Evolutionary conservation across 331 rosid genomes (phyloP).

Genomic region (Quercus lobata): DNA sequence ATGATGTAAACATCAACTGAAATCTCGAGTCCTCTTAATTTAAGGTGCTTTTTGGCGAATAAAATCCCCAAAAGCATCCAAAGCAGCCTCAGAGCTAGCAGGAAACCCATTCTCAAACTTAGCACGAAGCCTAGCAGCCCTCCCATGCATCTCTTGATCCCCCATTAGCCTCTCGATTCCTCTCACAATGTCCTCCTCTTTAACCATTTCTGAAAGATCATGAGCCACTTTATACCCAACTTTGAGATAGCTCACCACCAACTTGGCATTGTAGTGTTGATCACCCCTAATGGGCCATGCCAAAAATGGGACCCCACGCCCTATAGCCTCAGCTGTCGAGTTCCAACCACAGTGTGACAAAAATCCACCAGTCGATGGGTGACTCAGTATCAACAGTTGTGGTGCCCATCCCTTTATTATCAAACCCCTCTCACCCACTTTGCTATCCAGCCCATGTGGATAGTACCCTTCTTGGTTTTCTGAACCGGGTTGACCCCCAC

Average conservation of each 20-base stretch:
- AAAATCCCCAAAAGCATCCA: conserved; percentile 44
- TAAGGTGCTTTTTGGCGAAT: neutral
- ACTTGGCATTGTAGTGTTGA: conserved; percentile 43
- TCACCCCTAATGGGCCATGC: conserved; percentile 78
- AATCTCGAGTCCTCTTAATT: too few species aligned
- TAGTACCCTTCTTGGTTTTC: conserved; percentile 23
- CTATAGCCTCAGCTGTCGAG: conserved; percentile 60
- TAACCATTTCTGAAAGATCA: conserved; percentile 22
- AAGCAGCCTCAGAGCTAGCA: conserved; percentile 31
- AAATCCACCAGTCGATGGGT: conserved; percentile 70
- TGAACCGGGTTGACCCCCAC: neutral
- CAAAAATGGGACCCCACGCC: conserved; percentile 56
- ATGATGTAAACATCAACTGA: too few species aligned
- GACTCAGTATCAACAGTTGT: conserved; percentile 62
- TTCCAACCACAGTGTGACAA: conserved; percentile 83
- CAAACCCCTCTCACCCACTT: conserved; percentile 50
- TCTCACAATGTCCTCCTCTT: conserved; percentile 25
- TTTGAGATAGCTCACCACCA: conserved; percentile 45
- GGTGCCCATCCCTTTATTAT: conserved; percentile 80
- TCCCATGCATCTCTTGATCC: conserved; percentile 31
- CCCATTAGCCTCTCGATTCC: conserved; percentile 48
- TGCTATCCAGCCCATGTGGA: conserved; percentile 32
- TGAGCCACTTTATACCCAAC: conserved; percentile 40
- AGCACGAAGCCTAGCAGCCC: conserved; percentile 23
- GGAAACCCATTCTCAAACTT: conserved; percentile 55